Percentiles rank a stretch among this genome's conserved stretches.
These are phyloP conservation scores for Datisca glomerata DNA, from an alignment of 306 rosid species.

Conservation along the genomic window DNA sequence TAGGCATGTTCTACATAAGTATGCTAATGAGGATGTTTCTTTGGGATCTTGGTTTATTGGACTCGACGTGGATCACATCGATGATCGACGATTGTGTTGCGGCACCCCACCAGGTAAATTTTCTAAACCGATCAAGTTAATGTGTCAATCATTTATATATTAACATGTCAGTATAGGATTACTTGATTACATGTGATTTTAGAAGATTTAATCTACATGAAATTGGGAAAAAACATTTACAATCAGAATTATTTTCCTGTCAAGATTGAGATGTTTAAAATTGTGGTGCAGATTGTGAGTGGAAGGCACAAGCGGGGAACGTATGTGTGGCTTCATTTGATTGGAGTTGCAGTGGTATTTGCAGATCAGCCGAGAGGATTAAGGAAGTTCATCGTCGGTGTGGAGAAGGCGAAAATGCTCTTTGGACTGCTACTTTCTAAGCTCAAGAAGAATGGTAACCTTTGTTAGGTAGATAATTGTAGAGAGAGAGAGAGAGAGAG, in stretches of 20 bases:
- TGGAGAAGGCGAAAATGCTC: constrained; percentile 82
- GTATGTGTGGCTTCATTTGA: constrained; percentile 94
- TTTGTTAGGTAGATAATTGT: too few relatives aligned
- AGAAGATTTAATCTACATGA: too few relatives aligned
- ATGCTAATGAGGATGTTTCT: constrained; percentile 95
- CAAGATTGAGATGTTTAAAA: too few relatives aligned
- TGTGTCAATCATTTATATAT: too few relatives aligned
- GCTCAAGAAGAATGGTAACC: constrained; percentile 54
- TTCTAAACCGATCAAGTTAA: too few relatives aligned
- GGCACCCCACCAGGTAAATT: constrained; percentile 92
- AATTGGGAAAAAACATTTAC: too few relatives aligned
- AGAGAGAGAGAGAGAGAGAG: constrained; percentile 16
- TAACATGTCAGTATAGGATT: too few relatives aligned
- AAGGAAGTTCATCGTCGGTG: constrained; percentile 94
- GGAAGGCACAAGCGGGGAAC: constrained; percentile 99
- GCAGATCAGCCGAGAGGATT: constrained; percentile 89
- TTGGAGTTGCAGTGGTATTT: constrained; percentile 98
- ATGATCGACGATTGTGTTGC: constrained; percentile 87
- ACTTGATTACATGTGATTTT: too few relatives aligned
- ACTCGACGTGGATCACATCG: constrained; percentile 82
- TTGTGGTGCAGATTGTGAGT: constrained; percentile 81
- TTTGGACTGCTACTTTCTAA: constrained; percentile 69
- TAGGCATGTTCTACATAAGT: constrained; percentile 94
- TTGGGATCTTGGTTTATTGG: constrained; percentile 98
- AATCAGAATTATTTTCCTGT: too few relatives aligned